Conservation (phyloP, 495 filamentous ascomycete genomes). For the Talaromyces thailandensis region DNA sequence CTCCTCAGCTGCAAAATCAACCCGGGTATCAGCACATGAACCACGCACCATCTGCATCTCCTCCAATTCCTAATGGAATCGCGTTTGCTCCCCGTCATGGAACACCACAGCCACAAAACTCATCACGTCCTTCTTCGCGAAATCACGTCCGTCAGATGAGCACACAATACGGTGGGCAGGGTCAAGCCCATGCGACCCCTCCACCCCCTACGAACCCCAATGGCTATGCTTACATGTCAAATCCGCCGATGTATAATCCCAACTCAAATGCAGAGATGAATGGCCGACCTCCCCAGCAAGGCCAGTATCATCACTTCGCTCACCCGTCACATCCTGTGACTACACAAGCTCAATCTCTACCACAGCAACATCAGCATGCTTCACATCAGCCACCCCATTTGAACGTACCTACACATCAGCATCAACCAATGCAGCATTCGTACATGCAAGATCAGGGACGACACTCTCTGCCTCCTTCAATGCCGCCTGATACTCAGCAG, state of each 20-base stretch:
- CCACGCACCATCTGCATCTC: slow-evolving; percentile 81
- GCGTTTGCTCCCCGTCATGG: slow-evolving; percentile 63
- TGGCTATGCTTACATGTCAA: slow-evolving; percentile 76
- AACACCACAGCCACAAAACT: slow-evolving; percentile 68
- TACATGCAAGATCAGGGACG: slow-evolving; percentile 61
- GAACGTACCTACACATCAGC: slow-evolving; percentile 23
- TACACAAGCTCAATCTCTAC: slow-evolving; percentile 20
- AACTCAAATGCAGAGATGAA: slow-evolving; percentile 44
- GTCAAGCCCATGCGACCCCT: slow-evolving; percentile 39
- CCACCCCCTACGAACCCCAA: slow-evolving; percentile 60
- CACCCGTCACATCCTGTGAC: slow-evolving; percentile 30
- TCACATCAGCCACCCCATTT: slow-evolving; percentile 31
- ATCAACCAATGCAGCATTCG: slow-evolving; percentile 50
- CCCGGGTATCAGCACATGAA: slow-evolving; percentile 69
- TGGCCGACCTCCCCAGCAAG: slow-evolving; percentile 29
- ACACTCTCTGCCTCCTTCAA: slow-evolving; percentile 42
- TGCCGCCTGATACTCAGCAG: slow-evolving; percentile 27
- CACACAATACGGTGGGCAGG: slow-evolving; percentile 62
- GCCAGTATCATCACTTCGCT: slow-evolving; percentile 38
- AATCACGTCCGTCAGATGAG: slow-evolving; percentile 69
- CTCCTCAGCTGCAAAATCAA: slow-evolving; percentile 68
- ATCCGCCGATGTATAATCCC: slow-evolving; percentile 76
- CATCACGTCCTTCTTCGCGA: slow-evolving; percentile 74
- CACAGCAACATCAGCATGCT: slow-evolving; percentile 34
- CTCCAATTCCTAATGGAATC: slow-evolving; percentile 76